Base-by-base conservation (phyloP, 768 basidiomycete genomes). In the Naganishia friedmannii region DNA sequence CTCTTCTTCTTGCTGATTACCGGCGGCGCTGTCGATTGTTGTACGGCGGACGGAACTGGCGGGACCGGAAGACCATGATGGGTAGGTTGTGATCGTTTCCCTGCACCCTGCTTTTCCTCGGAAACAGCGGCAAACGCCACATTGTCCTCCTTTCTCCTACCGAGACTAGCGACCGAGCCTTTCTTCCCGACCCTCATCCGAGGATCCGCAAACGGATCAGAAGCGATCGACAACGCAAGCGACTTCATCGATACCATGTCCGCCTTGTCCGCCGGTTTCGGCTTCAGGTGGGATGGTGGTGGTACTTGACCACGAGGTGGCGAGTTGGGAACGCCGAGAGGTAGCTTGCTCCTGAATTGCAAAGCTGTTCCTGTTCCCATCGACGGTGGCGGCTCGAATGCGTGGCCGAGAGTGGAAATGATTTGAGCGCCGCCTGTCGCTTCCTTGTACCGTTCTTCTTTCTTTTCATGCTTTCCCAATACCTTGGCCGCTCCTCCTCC, bases 1-100 rank as follows among this genome's bases (percentile, higher is more conserved):
- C 39, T 42, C n/a, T 63, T 63, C 39, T 63, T 63, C 60, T 63
- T 63, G 5, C 39, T 45, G 39, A 63, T 45, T 17, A 58, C 37
- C 29, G 37, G 34, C 9, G 19, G 1, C 60, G 60, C 13, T 17
- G n/a, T 4, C 60, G 23, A 23, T 37, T 37, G 34, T 37, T 12
- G 42, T 5, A 34, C 42, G 37, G 21, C 42, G 34, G 29, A 15
- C 21, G 32, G 28, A 13, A 32, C 12, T n/a, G 32, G 54, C 28
- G 54, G 54, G 6, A 51, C 1, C 48, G 48, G 48, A 26, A 51
- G 48, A n/a, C n/a, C 48, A 51, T 51, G 48, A 6, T 17, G 7
- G 45, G 3, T n/a, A n/a, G n/a, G 45, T 17, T 46, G 34, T 46
- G 45, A 15, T 51, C 6, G 48, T 3, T 51, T 26, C 9, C 7